phyloP scores from a whole-genome alignment of 2,329 filamentous ascomycete genomes.

The Cladophialophora psammophila region DNA sequence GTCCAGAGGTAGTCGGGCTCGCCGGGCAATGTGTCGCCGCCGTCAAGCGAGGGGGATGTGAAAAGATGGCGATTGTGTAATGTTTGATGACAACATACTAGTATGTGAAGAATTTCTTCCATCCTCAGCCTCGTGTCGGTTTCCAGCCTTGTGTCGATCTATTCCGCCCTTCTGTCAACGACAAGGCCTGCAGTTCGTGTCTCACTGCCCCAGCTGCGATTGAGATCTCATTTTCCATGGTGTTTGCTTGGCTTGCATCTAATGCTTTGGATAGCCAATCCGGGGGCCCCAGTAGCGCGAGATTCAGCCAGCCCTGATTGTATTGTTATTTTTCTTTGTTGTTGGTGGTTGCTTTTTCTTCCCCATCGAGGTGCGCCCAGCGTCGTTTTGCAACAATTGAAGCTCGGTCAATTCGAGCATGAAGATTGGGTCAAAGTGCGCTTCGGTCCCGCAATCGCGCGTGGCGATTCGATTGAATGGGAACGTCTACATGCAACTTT shows the following conservation, averaged over 20 bases:
- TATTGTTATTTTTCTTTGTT: not conserved
- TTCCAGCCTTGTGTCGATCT: not conserved
- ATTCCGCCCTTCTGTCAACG: not conserved
- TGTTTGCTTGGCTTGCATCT: not conserved
- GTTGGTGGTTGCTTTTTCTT: not conserved
- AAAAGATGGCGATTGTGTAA: not conserved
- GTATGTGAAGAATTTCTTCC: not conserved
- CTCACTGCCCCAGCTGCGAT: not conserved
- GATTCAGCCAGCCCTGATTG: conserved; percentile 5
- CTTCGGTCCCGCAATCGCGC: not conserved
- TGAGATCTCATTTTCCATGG: not conserved
- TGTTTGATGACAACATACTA: conserved; percentile 9
- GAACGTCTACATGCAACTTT: not conserved
- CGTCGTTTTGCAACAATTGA: too few species aligned
- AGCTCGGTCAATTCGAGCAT: too few species aligned
- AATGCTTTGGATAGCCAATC: conserved; percentile 1
- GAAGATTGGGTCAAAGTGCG: too few species aligned
- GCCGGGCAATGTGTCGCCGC: too few species aligned
- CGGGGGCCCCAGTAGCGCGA: not conserved
- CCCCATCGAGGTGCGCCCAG: too few species aligned
- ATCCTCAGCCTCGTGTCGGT: not conserved
- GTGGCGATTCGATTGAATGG: not conserved
- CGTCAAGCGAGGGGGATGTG: not conserved
- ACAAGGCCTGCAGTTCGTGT: not conserved
- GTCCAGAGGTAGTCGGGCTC: not conserved